Conservation (phyloP, 495 filamentous ascomycete species). For the Penicillium riverlandense region DNA sequence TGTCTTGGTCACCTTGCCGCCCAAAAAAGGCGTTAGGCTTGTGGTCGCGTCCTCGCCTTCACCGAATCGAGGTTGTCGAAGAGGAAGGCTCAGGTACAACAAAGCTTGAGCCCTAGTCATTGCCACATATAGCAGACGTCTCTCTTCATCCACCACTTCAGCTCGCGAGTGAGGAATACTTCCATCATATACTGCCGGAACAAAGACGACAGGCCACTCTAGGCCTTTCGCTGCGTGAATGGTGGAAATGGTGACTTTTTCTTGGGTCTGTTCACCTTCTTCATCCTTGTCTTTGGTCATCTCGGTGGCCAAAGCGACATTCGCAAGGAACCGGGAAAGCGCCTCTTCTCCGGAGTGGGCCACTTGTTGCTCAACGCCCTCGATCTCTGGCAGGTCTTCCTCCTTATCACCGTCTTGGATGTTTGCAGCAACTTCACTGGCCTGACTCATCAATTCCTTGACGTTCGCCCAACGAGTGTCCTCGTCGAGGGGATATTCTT, state of each 20-base stretch:
- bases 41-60: constrained; percentile 46
- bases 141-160: constrained; percentile 85
- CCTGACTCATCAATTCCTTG: constrained; percentile 74
- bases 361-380: constrained; percentile 64
- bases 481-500: constrained; percentile 65
- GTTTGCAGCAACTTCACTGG: constrained; percentile 49
- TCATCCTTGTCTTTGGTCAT: constrained; percentile 52
- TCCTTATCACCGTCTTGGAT: constrained; percentile 41
- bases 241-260: constrained; percentile 85
- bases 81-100: constrained; percentile 83
- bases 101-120: constrained; percentile 93
- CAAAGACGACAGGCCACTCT: constrained; percentile 96
- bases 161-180: constrained; percentile 91
- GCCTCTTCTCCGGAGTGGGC: constrained; percentile 51
- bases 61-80: constrained; percentile 49
- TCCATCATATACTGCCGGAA: constrained; percentile 84
- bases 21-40: constrained; percentile 56
- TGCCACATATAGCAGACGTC: constrained; percentile 87
- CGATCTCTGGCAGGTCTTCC: constrained; percentile 67
- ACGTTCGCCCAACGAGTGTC: constrained; percentile 88
- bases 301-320: constrained; percentile 80
- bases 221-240: constrained; percentile 96
- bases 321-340: constrained; percentile 78
- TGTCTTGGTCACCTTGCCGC: constrained; percentile 33
- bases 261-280: constrained; percentile 34